Base-by-base conservation (phyloP, 148 eudicot species). In the Euryodendron excelsum region DNA sequence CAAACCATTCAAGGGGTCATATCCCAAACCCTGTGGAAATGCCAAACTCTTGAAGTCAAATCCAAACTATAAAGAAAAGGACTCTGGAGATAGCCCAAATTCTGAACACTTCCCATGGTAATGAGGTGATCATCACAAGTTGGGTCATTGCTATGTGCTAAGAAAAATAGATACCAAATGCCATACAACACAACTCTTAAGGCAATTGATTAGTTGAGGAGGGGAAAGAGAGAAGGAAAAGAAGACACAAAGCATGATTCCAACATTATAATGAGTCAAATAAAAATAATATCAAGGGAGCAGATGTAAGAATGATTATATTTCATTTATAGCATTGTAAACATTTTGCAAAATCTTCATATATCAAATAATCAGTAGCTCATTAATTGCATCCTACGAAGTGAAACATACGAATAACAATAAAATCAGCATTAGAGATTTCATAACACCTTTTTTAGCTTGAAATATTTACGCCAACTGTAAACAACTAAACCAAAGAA, bases 401-500 rank as follows among this genome's bases (percentile, higher is more conserved):
- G 47, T 73, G 44, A n/a, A 55, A 55, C 62, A 73, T 7, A 33
- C 63, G 9, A 47, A 72, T 52, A 56, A 27, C 27, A 60, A 27
- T n/a, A 5, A 39, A n/a, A 25, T 7, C 3, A 12, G 7, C 41
- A 23, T 27, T 27, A 58, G 15, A 34, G 14, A 67, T 21, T 4
- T 55, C n/a, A n/a, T 55, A 7, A 37, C 15, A 30, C 27, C 9
- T 34, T 27, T 23, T 36, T 37, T 11, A 23, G 30, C 18, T 55
- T 56, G 48, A 5, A 8, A 52, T 56, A 37, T 56, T 58, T 41
- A 74, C 31, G 18, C 65, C 33, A 15, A 74, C 18, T 13, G 27
- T 52, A 34, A 58, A 25, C 77, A 37, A 50, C 66, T 74, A 74
- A 41, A 36, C 7, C 8, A 74, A 56, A 58, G 65, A 56, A 74